Base-by-base conservation (phyloP, 805 yeast genomes). In the Saccharomyces eubayanus region DNA sequence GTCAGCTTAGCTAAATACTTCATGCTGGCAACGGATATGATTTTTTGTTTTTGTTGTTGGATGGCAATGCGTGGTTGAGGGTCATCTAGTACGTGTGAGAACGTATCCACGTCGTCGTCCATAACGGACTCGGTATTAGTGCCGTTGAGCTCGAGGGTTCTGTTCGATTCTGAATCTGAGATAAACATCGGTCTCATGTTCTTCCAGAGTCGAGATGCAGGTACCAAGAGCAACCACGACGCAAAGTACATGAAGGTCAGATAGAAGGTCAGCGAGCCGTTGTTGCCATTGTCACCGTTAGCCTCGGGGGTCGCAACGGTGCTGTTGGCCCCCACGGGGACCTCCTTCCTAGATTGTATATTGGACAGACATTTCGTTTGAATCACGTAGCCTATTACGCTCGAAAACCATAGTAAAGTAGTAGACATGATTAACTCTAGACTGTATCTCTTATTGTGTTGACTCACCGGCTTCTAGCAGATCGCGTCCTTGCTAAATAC, bases 281-380 rank as follows among this genome's bases (percentile, higher is more conserved):
- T 28, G 31, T 53, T 50, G 16, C 55, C 57, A 28, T 52, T 55
- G n/a, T 43, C 53, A n/a, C 56, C 47, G 30, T 47, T 51, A 14
- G 46, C 48, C 16, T 54, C 55, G 29, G 51, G 48, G 40, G 30
- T 51, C 14, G n/a, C 41, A 29, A 29, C 21, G 29, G 45, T 54
- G 12, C 41, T 53, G n/a, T 56, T 48, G 28, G 47, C 48, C 10
- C 46, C 52, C 21, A 49, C 55, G 21, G 51, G 43, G 47, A 24
- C 48, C 21, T 14, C 41, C 31, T 27, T 29, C 47, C 20, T 10
- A 28, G 47, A 52, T 54, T 51, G 30, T 9, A 67, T 56, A 24
- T 57, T 52, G 8, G 67, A 62, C 49, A 67, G 53, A 28, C 62
- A 57, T 49, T 58, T 62, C 2, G 69, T 67, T 51, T 67, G 70